Base-by-base conservation (phyloP, 2,329 filamentous ascomycete species). In the Lecanicillium sp. region DNA sequence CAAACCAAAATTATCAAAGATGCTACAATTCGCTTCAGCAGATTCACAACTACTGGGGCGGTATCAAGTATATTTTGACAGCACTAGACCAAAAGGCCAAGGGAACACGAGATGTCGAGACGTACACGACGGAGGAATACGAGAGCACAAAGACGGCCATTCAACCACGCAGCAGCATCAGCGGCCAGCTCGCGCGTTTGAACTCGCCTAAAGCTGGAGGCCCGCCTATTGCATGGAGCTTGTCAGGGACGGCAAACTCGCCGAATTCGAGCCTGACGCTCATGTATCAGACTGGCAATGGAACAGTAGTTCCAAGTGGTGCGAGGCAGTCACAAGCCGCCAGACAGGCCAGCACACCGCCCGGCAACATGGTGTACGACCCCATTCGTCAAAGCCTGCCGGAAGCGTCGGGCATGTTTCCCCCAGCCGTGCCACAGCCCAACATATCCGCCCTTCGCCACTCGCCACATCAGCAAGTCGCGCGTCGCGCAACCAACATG, bases 181-280 rank as follows among this genome's bases (percentile, higher is more conserved):
- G 66, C 5, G 58, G 56, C 15, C 62, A 64, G 4, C 65, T 77
- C 17, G 59, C 66, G 3, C 60, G 59, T 10, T 57, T 69, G 5
- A 66, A 72, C 29, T 74, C 72, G 1, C 74, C 74, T 1, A 71
- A 68, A 36, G 62, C 65, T 29, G 39, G 49, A 4, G 55, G 59
- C 2, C 63, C 66, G 8, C 68, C 66, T 1, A 86, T 94, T 42
- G 87, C 86, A 2, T 94, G 85, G 83, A 88, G 86, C 7, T 64
- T 94, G n/a, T 87, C 87, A 0, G 87, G 87, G 12, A 90, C 83
- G 2, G 88, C 86, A 39, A 87, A 94, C 52, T 92, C 86, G 4
- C 83, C 86, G 2, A 88, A 80, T 46, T 87, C 87, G 0, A 92
- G 86, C 53, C 65, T 94, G 4, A 89, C 87, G 1, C 73, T 90